Evolutionary conservation across 306 rosid genomes (phyloP), one percentile per base, ranked within the genome.

Genomic region (barrel medic (Medicago truncatula)): DNA sequence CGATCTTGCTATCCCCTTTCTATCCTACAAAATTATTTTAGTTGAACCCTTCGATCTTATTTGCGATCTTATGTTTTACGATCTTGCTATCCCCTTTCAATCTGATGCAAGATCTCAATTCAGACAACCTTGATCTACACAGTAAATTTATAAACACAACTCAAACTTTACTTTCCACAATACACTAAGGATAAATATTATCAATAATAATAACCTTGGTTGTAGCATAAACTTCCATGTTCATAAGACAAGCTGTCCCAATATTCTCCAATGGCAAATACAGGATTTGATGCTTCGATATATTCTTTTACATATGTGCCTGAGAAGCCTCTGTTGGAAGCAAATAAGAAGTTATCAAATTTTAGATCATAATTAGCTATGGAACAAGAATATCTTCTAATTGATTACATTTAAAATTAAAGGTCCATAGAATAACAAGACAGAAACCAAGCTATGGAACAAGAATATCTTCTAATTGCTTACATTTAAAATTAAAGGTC

Each of bases 181-280:
- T 25, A 28, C 40, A 60, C 15, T 68, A 81, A 75, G 62, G 56
- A 56, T 49, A 70, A 43, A 31, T 68, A 60, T 44, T 54, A 76
- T 62, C 59, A 71, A 81, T 20, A 34, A 70, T 62, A 56, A 64
- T 71, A 78, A 90, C 96, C 93, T 91, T 91, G 97, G 73, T 81
- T 89, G 85, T 91, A 87, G 50, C 86, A 84, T 88, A 91, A 83
- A 77, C 76, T 80, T 56, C 88, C 92, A 58, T 86, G 86, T 77
- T 87, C 90, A 83, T 91, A 91, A 59, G 62, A 79, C 82, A 89
- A 77, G 79, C 89, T 82, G 86, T 91, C 97, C 97, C 97, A 91
- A 73, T 91, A 91, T 79, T 91, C 97, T 84, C 97, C 97, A 65
- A 91, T 84, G 50, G 97, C 84, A 81, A 89, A 91, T n/a, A 74